Evolutionary conservation across 495 filamentous ascomycete genomes (phyloP).

Genomic region (Hypoxylon crocopeplum): DNA sequence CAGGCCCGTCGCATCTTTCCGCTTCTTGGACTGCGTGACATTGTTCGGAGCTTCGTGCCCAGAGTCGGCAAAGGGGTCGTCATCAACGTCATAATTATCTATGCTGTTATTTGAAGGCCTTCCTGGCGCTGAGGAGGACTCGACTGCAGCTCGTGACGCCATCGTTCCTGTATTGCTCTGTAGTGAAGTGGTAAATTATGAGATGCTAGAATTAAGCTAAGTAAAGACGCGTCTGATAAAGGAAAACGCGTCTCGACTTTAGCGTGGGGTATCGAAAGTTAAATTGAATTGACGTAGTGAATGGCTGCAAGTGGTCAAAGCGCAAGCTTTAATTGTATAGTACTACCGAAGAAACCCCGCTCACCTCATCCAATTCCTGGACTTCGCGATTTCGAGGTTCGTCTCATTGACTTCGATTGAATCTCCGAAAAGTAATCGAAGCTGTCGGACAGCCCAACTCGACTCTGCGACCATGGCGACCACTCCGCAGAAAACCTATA

Average conservation of each 20-base stretch:
- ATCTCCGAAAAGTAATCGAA: slow-evolving; percentile 28
- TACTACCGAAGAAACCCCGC: slow-evolving; percentile 34
- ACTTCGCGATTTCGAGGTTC: slow-evolving; percentile 24
- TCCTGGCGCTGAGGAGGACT: slow-evolving; percentile 5
- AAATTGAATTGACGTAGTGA: slow-evolving; percentile 13
- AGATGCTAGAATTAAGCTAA: neutral
- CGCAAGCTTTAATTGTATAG: neutral
- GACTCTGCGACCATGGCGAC: slow-evolving; percentile 62
- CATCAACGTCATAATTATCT: slow-evolving; percentile 73
- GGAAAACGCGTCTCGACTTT: slow-evolving; percentile 35
- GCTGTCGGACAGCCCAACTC: slow-evolving; percentile 42
- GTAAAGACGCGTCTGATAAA: slow-evolving; percentile 17
- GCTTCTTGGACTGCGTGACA: slow-evolving; percentile 37
- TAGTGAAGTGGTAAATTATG: neutral
- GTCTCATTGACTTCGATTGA: slow-evolving; percentile 18
- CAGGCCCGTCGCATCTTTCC: slow-evolving; percentile 53
- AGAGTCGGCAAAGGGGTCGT: slow-evolving; percentile 42
- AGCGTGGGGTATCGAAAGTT: slow-evolving; percentile 8
- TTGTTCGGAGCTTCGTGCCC: slow-evolving; percentile 42
- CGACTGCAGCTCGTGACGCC: slow-evolving; percentile 25
- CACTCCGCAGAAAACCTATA: slow-evolving; percentile 62
- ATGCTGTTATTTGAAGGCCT: slow-evolving; percentile 58
- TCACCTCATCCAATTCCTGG: slow-evolving; percentile 33
- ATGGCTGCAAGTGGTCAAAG: slow-evolving; percentile 3
- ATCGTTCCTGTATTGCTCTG: slow-evolving; percentile 15